Conservation (phyloP, 345 rosid species). For the Zanthoxylum bungeanum region DNA sequence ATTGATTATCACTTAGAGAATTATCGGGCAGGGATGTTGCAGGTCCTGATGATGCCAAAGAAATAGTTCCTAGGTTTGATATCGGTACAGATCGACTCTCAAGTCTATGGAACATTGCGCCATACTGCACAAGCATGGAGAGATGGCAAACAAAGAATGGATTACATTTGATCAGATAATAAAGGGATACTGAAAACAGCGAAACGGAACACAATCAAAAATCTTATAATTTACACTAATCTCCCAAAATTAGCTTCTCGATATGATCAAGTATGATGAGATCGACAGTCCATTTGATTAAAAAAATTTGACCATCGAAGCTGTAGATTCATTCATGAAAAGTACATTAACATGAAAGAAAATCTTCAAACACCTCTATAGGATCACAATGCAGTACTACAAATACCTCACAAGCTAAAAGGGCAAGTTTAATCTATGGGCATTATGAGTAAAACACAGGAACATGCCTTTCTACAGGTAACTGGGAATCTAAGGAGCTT, state of each 20-base stretch:
- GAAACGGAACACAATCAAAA: neutral
- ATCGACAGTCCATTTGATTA: neutral
- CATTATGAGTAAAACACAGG: neutral
- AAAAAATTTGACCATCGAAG: neutral
- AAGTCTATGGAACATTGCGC: slow-evolving; percentile 40
- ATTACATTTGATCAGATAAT: neutral
- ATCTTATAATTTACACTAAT: neutral
- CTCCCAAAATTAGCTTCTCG: neutral
- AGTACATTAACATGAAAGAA: neutral
- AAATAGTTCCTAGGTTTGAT: slow-evolving; percentile 37
- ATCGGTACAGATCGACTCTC: slow-evolving; percentile 35
- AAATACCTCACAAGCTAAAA: neutral
- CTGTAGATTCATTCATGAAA: neutral
- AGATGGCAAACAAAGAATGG: slow-evolving; percentile 11
- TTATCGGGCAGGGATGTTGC: slow-evolving; percentile 30
- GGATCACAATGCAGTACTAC: neutral
- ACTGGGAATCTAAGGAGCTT: slow-evolving; percentile 9
- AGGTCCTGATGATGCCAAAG: slow-evolving; percentile 34
- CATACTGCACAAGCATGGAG: slow-evolving; percentile 40
- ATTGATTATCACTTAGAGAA: slow-evolving; percentile 37
- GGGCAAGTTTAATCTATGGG: neutral
- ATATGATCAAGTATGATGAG: neutral
- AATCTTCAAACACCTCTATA: neutral
- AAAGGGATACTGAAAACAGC: neutral
- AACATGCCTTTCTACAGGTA: neutral